Conservation (phyloP, 805 yeast genomes). For the Kuraishia hungarica region DNA sequence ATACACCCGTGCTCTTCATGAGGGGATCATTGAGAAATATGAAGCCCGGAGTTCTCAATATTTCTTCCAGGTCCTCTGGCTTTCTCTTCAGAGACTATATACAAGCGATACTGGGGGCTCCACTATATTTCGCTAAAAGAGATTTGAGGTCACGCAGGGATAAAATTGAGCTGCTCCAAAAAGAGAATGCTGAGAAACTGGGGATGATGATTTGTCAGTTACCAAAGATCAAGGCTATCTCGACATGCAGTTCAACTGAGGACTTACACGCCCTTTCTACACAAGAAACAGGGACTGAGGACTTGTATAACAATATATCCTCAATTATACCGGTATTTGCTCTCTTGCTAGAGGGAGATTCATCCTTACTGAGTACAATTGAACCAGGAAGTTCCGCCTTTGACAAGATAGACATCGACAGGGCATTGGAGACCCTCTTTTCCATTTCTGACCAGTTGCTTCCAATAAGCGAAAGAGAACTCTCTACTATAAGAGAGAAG, state of each 20-base stretch:
- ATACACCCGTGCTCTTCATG: not conserved
- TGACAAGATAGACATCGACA: not conserved
- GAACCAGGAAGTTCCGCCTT: not conserved
- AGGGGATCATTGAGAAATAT: not conserved
- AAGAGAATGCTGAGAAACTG: conserved; percentile 22
- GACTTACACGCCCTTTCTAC: not conserved
- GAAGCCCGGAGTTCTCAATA: not conserved
- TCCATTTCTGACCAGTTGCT: not conserved
- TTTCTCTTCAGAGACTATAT: not conserved
- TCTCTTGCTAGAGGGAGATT: not conserved
- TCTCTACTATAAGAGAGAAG: not conserved
- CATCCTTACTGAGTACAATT: not conserved
- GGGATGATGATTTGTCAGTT: conserved; percentile 26
- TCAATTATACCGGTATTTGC: not conserved
- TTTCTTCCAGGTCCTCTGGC: not conserved
- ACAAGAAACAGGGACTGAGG: not conserved
- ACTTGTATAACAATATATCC: not conserved
- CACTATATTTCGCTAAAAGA: conserved; percentile 22
- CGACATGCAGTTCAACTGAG: not conserved
- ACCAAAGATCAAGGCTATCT: conserved; percentile 16
- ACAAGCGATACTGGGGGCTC: conserved; percentile 24
- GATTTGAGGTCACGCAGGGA: conserved; percentile 18
- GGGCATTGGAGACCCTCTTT: not conserved
- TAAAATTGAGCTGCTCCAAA: conserved; percentile 13
- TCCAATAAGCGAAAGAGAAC: conserved; percentile 1